Percentiles rank a stretch among this genome's conserved stretches.
phyloP scores from a whole-genome alignment of 2,329 filamentous ascomycete species.

The Ophiognomonia clavigignenti-juglandacearum region DNA sequence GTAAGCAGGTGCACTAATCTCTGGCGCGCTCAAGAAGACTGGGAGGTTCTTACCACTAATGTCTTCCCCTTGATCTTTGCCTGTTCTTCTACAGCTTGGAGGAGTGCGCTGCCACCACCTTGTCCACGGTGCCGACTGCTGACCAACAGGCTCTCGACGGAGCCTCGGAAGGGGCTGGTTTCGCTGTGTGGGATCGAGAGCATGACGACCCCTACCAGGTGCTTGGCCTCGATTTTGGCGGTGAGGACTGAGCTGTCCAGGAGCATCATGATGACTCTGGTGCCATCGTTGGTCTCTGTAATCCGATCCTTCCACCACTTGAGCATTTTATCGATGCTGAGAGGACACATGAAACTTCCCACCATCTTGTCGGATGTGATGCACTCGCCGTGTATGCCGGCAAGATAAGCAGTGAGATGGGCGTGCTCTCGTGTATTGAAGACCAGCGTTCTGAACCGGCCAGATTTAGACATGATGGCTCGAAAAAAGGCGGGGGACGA shows the following conservation, averaged over 20 bases:
- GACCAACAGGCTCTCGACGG: conserved; percentile 55
- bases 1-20: neutral
- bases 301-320: conserved; percentile 52
- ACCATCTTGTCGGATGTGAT: conserved; percentile 53
- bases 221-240: conserved; percentile 33
- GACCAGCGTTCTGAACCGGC: conserved; percentile 24
- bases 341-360: conserved; percentile 55
- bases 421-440: conserved; percentile 41
- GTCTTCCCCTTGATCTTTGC: conserved; percentile 43
- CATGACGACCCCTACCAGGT: conserved; percentile 53
- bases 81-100: conserved; percentile 50
- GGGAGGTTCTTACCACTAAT: conserved; percentile 41
- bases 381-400: conserved; percentile 53
- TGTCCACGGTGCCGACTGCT: conserved; percentile 43
- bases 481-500: too few species aligned
- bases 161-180: conserved; percentile 50
- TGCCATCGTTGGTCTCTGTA: conserved; percentile 39
- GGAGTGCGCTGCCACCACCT: conserved; percentile 47
- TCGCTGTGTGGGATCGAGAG: conserved; percentile 46
- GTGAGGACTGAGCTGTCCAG: conserved; percentile 32
- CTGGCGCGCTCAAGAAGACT: too few species aligned
- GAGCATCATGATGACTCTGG: conserved; percentile 49
- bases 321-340: conserved; percentile 51
- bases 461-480: conserved; percentile 1
- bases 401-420: conserved; percentile 51